These are phyloP conservation scores for Collybia sp. DNA, from an alignment of 768 basidiomycete genomes.

Conservation along the genomic window DNA sequence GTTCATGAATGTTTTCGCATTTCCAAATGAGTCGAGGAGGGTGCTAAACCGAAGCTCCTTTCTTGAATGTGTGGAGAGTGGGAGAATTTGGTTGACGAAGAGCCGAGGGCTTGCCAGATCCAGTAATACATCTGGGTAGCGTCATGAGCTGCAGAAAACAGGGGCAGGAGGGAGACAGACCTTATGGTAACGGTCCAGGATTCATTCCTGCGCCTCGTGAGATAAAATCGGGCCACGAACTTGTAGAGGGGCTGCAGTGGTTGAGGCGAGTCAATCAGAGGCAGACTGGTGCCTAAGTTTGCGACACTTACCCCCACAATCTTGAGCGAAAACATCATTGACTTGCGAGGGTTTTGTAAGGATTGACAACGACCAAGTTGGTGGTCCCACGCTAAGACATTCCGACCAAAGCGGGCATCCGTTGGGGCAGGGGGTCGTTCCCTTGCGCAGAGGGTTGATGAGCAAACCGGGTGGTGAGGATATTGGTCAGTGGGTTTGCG, in stretches of 20 bases:
- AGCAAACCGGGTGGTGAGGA: no score
- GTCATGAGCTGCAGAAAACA: slow-evolving; percentile 9
- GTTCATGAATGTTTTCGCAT: slow-evolving; percentile 82
- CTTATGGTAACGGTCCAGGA: slow-evolving; percentile 74
- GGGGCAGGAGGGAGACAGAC: no score
- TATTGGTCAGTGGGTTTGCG: no score
- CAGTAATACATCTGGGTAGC: slow-evolving; percentile 72
- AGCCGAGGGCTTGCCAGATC: slow-evolving; percentile 82
- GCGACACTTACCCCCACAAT: slow-evolving; percentile 80
- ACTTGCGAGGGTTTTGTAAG: slow-evolving; percentile 79
- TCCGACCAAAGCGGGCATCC: no score
- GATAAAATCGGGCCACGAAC: slow-evolving; percentile 77
- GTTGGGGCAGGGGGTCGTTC: no score
- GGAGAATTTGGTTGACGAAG: slow-evolving; percentile 76
- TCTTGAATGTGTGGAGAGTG: no score
- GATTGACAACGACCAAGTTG: slow-evolving; percentile 79
- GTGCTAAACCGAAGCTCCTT: slow-evolving; percentile 68
- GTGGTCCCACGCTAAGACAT: no score
- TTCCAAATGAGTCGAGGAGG: slow-evolving; percentile 86
- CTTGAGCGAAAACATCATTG: slow-evolving; percentile 76
- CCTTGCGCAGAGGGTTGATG: no score
- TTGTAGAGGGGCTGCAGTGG: slow-evolving; percentile 84
- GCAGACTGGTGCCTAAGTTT: slow-evolving; percentile 67
- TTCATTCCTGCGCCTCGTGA: slow-evolving; percentile 76
- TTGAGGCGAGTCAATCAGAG: slow-evolving; percentile 49